phyloP scores from a whole-genome alignment of 163 green algal genomes.

The Volvox carteri region DNA sequence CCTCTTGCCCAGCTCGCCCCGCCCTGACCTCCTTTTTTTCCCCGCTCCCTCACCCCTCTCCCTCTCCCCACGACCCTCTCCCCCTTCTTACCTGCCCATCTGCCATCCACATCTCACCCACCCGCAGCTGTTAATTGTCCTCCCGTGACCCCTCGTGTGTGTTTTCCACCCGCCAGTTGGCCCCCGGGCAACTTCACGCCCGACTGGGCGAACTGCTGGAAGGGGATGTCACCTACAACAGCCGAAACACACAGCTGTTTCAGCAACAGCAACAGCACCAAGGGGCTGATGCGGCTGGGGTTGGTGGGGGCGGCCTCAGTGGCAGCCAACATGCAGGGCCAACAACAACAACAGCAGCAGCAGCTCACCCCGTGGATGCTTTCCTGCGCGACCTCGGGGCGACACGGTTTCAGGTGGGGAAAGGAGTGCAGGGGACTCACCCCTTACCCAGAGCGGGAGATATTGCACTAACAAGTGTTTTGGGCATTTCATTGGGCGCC shows the following conservation, averaged over 20 bases:
- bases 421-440: too few relatives aligned
- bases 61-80: too few relatives aligned
- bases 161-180: not conserved
- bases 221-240: not conserved
- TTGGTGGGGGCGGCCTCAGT: not conserved
- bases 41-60: too few relatives aligned
- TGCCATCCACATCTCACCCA: too few relatives aligned
- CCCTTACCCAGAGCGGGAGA: too few relatives aligned
- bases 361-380: not conserved
- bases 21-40: too few relatives aligned
- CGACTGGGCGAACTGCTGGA: not conserved
- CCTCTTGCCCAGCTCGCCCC: not conserved
- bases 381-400: conserved; percentile 39
- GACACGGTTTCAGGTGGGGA: not conserved
- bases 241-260: not conserved
- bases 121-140: too few relatives aligned
- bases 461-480: too few relatives aligned
- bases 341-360: not conserved
- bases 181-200: not conserved
- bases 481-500: too few relatives aligned
- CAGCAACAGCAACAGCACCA: not conserved
- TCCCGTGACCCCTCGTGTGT: not conserved
- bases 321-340: too few relatives aligned
- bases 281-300: not conserved
- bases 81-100: too few relatives aligned